Evolutionary conservation across 805 yeast genomes (phyloP).

Genomic region (Myxozyma lipomycoides): DNA sequence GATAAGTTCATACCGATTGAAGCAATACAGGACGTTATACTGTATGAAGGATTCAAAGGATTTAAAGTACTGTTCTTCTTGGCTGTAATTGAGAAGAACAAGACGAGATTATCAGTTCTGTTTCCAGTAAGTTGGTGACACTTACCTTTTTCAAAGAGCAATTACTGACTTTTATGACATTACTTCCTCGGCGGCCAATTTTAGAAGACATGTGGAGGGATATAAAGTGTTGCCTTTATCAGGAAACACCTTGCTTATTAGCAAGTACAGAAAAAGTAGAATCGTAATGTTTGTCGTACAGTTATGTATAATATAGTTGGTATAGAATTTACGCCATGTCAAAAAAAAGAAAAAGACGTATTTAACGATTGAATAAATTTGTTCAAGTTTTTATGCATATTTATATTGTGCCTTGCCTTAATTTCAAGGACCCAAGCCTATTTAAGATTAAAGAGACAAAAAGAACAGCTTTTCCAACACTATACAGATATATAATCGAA

Average conservation of each 20-base stretch:
- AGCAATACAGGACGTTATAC: conserved; percentile 47
- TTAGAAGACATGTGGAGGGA: conserved; percentile 26
- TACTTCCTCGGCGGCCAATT: conserved; percentile 13
- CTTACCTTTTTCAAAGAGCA: neutral
- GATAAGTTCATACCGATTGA: conserved; percentile 43
- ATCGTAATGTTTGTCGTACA: too few relatives aligned
- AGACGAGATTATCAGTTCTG: conserved; percentile 21
- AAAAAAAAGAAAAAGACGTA: too few relatives aligned
- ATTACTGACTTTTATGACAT: conserved; percentile 6
- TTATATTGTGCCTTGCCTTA: too few relatives aligned
- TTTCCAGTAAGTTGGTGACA: conserved; percentile 23
- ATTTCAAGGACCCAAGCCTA: too few relatives aligned
- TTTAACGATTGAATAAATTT: too few relatives aligned
- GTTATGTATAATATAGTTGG: too few relatives aligned
- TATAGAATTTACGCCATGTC: too few relatives aligned
- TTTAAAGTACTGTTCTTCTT: conserved; percentile 49
- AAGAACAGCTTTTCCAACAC: too few relatives aligned
- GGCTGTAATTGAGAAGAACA: conserved; percentile 43
- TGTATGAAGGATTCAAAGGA: conserved; percentile 51
- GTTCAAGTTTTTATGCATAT: too few relatives aligned
- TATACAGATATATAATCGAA: too few relatives aligned
- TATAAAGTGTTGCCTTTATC: conserved; percentile 16
- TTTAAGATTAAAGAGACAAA: too few relatives aligned
- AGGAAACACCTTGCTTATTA: neutral
- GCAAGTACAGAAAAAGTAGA: neutral